Evolutionary conservation across 2,329 filamentous ascomycete species (phyloP), one percentile per base, ranked within the genome.

Genomic region (Diaporthe sp.): DNA sequence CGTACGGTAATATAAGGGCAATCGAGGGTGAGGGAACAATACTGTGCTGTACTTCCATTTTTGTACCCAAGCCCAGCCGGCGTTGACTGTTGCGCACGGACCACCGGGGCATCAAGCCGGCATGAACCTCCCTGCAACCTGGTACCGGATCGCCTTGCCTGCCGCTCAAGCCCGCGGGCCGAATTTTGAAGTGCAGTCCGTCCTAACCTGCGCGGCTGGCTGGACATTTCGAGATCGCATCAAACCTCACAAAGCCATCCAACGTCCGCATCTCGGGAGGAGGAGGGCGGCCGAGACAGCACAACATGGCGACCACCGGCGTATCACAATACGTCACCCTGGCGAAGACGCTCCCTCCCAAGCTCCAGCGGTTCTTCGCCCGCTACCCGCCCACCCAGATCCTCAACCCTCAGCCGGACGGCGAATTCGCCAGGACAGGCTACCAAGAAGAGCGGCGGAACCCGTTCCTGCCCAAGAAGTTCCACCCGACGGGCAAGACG

Each of bases 311-410:
- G 38, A 60, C 77, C 69, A 81, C 78, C 71, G 64, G 40, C n/a
- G 70, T 52, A 8, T 77, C 84, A 74, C 78, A 85, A 68, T 85
- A 87, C 77, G 82, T 91, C 77, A 85, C 87, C 80, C 88, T 95
- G 74, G 94, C 94, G 76, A 91, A 92, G 84, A 87, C 90, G 78
- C 91, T 98, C 54, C 97, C 95, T 12, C 87, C 90, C 71, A 93
- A 93, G 54, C 90, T 99, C 60, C 90, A 93, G 81, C 92, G 92
- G 80, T 98, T 99, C 89, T 94, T 99, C 84, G 93, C 93, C 74
- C 93, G 94, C 78, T 98, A 96, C 84, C 97, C 97, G 55, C 95
- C 96, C 64, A 89, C 86, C 70, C 84, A 89, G 78, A 89, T 92
- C 81, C 85, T 91, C 67, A 80, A 83, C 66, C 80, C 84, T 77